phyloP scores from a whole-genome alignment of 2,329 filamentous ascomycete genomes.

The Colletotrichum paranaense region DNA sequence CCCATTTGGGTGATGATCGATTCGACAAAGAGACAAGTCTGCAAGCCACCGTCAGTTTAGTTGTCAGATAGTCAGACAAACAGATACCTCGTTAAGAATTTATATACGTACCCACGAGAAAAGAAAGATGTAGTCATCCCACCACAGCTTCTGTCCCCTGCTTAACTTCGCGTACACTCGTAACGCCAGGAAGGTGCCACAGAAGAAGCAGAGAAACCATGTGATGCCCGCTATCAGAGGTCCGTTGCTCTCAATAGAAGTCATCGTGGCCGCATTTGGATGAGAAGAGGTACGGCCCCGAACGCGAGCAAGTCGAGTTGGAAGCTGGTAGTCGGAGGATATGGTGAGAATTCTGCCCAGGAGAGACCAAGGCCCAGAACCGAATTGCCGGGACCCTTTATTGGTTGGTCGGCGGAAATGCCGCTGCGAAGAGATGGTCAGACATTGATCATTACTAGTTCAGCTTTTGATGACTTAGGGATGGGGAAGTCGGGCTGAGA shows the following conservation, averaged over 20 bases:
- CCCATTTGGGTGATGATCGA: conserved; percentile 34
- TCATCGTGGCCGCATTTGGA: conserved; percentile 7
- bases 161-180: conserved; percentile 39
- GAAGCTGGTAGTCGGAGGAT: not conserved
- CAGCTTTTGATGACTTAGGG: not conserved
- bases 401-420: not conserved
- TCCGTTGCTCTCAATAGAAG: conserved; percentile 7
- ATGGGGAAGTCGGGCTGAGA: not conserved
- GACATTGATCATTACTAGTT: not conserved
- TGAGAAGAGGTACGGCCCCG: not conserved
- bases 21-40: conserved; percentile 22
- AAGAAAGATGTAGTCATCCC: conserved; percentile 40
- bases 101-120: conserved; percentile 41
- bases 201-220: conserved; percentile 43
- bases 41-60: no score
- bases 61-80: not conserved
- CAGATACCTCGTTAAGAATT: not conserved
- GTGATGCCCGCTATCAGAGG: conserved; percentile 37
- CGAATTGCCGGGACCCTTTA: not conserved
- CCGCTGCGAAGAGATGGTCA: not conserved
- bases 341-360: not conserved
- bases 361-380: not conserved
- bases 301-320: not conserved
- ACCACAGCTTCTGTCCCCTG: conserved; percentile 36
- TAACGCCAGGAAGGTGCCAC: conserved; percentile 37